Conservation (phyloP, 2,329 filamentous ascomycete genomes). For the Diplodia mutila region DNA sequence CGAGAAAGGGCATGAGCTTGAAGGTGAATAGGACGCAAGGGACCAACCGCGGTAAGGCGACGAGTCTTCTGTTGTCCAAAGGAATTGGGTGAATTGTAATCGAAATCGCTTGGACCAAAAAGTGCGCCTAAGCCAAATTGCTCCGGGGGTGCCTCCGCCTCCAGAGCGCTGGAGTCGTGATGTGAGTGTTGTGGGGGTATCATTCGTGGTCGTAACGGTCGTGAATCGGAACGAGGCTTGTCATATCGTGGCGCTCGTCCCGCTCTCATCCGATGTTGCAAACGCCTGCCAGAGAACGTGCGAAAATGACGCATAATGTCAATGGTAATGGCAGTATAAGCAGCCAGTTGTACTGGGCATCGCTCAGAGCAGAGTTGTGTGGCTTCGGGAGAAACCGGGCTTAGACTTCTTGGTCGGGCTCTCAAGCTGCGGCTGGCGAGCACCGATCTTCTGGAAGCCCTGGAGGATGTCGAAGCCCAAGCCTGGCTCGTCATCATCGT, state of each 20-base stretch:
- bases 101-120: conserved; percentile 8
- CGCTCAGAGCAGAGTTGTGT: conserved; percentile 15
- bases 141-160: conserved; percentile 1
- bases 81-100: background rate
- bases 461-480: conserved; percentile 72
- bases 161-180: conserved; percentile 1
- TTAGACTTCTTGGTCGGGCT: conserved; percentile 23
- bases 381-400: conserved; percentile 6
- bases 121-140: conserved; percentile 12
- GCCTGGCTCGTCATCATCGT: conserved; percentile 64
- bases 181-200: conserved; percentile 23
- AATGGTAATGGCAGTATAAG: background rate
- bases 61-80: background rate
- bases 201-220: conserved; percentile 21
- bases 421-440: conserved; percentile 24
- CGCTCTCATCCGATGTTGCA: conserved; percentile 6
- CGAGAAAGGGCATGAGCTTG: background rate
- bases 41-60: background rate
- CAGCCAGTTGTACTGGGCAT: background rate
- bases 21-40: conserved; percentile 4
- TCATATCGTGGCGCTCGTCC: conserved; percentile 8
- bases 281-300: background rate
- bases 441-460: conserved; percentile 75
- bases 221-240: conserved; percentile 13
- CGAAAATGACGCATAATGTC: background rate